These are phyloP conservation scores for Diaporthe helianthi DNA, from an alignment of 2,329 filamentous ascomycete species.

Conservation along the genomic window DNA sequence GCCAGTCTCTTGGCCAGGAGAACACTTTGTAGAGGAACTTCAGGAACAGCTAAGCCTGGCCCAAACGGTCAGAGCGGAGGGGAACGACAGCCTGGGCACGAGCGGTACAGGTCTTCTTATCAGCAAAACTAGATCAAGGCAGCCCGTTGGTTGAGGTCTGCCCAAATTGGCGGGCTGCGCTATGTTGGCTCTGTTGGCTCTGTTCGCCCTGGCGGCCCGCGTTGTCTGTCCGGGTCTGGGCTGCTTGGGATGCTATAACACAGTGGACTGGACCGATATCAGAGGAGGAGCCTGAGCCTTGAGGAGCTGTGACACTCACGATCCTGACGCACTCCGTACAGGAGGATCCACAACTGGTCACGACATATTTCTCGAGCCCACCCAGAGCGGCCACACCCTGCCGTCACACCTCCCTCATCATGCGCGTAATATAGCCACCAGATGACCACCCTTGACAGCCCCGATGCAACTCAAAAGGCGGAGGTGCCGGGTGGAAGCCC, in stretches of 20 bases:
- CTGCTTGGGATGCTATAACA: background rate
- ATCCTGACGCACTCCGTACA: slow-evolving; percentile 19
- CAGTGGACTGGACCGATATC: background rate
- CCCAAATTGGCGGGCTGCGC: background rate
- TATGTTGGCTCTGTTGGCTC: no score
- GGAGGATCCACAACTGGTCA: slow-evolving; percentile 8
- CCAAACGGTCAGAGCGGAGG: slow-evolving; percentile 1
- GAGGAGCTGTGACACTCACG: slow-evolving; percentile 8
- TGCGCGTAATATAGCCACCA: slow-evolving; percentile 27
- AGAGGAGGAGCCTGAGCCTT: no score
- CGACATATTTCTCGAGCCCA: slow-evolving; percentile 12
- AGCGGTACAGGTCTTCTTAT: background rate
- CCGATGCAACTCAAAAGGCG: slow-evolving; percentile 18
- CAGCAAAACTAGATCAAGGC: background rate
- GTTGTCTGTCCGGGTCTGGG: background rate
- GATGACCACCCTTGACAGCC: slow-evolving; percentile 13
- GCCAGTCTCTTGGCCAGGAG: background rate
- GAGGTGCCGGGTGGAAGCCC: slow-evolving; percentile 9
- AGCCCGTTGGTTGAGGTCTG: background rate
- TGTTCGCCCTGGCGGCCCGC: background rate
- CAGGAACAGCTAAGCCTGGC: background rate
- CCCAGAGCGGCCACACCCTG: slow-evolving; percentile 15
- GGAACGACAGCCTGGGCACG: slow-evolving; percentile 11
- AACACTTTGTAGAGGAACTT: slow-evolving; percentile 5
- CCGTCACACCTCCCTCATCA: slow-evolving; percentile 21